phyloP scores from a whole-genome alignment of 805 yeast genomes.

The Wickerhamomyces ciferrii region DNA sequence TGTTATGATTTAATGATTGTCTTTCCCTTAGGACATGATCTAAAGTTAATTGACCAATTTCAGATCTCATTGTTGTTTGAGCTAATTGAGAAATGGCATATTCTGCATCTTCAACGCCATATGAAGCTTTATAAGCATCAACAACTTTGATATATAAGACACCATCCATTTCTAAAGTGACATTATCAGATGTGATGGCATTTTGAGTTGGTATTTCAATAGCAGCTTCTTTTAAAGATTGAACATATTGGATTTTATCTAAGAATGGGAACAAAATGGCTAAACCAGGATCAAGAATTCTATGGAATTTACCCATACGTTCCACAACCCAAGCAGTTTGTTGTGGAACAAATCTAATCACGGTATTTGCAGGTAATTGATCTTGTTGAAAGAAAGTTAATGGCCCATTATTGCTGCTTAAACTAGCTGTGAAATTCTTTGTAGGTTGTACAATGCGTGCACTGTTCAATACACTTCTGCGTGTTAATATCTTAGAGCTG shows the following conservation, averaged over 20 bases:
- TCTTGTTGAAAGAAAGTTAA: slow-evolving; percentile 57
- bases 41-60: slow-evolving; percentile 76
- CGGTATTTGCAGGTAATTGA: slow-evolving; percentile 68
- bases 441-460: background rate
- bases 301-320: slow-evolving; percentile 80
- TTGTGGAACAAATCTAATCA: slow-evolving; percentile 78
- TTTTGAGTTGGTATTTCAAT: slow-evolving; percentile 79
- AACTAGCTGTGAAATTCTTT: background rate
- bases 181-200: slow-evolving; percentile 84
- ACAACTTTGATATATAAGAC: slow-evolving; percentile 70
- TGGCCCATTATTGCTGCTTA: slow-evolving; percentile 7
- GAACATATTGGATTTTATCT: slow-evolving; percentile 77
- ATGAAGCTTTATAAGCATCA: slow-evolving; percentile 81
- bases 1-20: slow-evolving; percentile 64
- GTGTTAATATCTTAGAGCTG: background rate
- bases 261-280: slow-evolving; percentile 68
- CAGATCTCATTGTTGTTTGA: slow-evolving; percentile 87
- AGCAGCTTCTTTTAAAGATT: slow-evolving; percentile 79
- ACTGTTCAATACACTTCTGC: background rate
- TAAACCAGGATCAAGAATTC: slow-evolving; percentile 69
- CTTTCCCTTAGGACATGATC: slow-evolving; percentile 78
- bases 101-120: slow-evolving; percentile 85
- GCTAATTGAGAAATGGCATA: slow-evolving; percentile 84
- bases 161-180: slow-evolving; percentile 80
- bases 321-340: slow-evolving; percentile 91